These are phyloP conservation scores for Stephanocyclus meneghinianus DNA, from an alignment of 352 stramenopile species.

Conservation along the genomic window DNA sequence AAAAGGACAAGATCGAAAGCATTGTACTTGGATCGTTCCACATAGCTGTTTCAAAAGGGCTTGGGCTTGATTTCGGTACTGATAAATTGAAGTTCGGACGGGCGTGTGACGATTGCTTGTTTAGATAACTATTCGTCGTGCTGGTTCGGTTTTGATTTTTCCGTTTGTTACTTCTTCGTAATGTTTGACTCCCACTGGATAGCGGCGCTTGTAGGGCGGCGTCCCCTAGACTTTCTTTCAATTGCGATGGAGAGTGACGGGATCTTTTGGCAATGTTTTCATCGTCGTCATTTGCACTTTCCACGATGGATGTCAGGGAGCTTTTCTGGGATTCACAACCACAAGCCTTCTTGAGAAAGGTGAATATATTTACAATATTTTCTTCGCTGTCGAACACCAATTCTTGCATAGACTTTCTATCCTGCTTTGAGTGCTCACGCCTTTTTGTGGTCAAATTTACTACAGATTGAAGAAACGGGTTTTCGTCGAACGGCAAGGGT, in stretches of 20 bases:
- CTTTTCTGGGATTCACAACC: background rate
- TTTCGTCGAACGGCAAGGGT: constrained; percentile 58
- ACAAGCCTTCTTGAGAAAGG: constrained; percentile 46
- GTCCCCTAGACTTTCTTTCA: constrained; percentile 7
- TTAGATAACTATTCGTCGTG: constrained; percentile 10
- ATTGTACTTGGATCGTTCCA: constrained; percentile 68
- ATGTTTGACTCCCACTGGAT: constrained; percentile 22
- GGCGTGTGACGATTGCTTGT: constrained; percentile 15
- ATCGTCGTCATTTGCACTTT: constrained; percentile 11
- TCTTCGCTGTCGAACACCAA: constrained; percentile 62
- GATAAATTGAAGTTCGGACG: constrained; percentile 35
- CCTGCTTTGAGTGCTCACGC: constrained; percentile 13
- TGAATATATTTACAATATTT: constrained; percentile 43
- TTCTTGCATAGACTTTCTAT: constrained; percentile 54
- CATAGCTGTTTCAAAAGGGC: constrained; percentile 76
- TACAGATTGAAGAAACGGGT: constrained; percentile 63
- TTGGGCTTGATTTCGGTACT: constrained; percentile 55
- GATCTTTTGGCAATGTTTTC: background rate
- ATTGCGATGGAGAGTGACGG: constrained; percentile 1
- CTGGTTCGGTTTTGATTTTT: constrained; percentile 7
- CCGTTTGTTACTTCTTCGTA: constrained; percentile 41
- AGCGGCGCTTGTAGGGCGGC: background rate
- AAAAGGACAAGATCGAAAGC: constrained; percentile 66
- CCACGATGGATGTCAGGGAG: constrained; percentile 26
- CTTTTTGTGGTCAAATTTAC: constrained; percentile 48